Percentiles rank a stretch among this genome's conserved stretches.
These are phyloP conservation scores for Blastobotrys buckinghamii DNA, from an alignment of 1,139 yeast species.

Conservation along the genomic window DNA sequence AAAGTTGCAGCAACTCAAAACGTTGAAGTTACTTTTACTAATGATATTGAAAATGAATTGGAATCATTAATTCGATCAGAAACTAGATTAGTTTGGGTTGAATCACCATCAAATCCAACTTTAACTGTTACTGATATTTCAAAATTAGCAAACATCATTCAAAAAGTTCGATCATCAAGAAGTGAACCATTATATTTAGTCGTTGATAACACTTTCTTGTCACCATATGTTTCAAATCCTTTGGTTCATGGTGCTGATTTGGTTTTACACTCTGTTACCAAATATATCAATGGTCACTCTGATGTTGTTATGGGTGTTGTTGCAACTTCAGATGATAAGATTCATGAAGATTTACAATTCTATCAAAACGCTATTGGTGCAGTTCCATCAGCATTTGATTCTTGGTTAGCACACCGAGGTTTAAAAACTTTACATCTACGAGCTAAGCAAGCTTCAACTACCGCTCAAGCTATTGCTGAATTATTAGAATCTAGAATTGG, in stretches of 20 bases:
- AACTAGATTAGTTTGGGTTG: constrained; percentile 79
- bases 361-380: constrained; percentile 88
- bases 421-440: constrained; percentile 81
- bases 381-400: constrained; percentile 83
- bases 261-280: constrained; percentile 84
- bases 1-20: constrained; percentile 80
- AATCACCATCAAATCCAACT: constrained; percentile 87
- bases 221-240: constrained; percentile 89
- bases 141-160: constrained; percentile 50
- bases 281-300: constrained; percentile 88
- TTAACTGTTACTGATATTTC: constrained; percentile 67
- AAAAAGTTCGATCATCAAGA: constrained; percentile 39
- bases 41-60: constrained; percentile 56
- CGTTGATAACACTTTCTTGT: constrained; percentile 90
- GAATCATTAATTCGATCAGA: constrained; percentile 49
- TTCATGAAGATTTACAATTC: constrained; percentile 64
- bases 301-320: constrained; percentile 87
- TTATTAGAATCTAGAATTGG: constrained; percentile 43
- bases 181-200: constrained; percentile 55
- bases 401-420: constrained; percentile 93
- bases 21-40: constrained; percentile 63
- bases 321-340: constrained; percentile 57
- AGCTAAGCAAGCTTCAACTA: constrained; percentile 59
- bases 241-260: constrained; percentile 78
- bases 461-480: constrained; percentile 70